These are phyloP conservation scores for Tolypocladium inflatum DNA, from an alignment of 2,329 filamentous ascomycete genomes.

Conservation along the genomic window DNA sequence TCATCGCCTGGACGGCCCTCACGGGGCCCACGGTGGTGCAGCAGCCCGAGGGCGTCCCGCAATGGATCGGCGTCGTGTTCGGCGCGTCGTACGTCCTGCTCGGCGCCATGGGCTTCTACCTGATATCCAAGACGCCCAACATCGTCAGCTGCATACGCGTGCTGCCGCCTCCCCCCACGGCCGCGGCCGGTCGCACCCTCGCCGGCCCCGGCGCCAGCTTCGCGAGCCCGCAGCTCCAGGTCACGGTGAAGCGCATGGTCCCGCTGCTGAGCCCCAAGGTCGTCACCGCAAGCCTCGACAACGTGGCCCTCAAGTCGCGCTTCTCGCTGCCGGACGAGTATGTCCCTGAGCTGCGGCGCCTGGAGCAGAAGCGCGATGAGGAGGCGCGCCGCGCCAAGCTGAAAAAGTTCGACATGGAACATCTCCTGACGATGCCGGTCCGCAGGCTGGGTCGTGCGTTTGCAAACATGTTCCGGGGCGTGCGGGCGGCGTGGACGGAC, in stretches of 20 bases:
- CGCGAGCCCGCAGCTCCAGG: slow-evolving; percentile 36
- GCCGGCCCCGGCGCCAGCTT: slow-evolving; percentile 6
- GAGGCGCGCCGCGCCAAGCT: slow-evolving; percentile 26
- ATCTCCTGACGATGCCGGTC: slow-evolving; percentile 49
- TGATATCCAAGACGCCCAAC: slow-evolving; percentile 46
- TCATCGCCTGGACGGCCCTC: slow-evolving; percentile 24
- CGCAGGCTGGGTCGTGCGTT: slow-evolving; percentile 36
- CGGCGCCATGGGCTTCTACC: slow-evolving; percentile 48
- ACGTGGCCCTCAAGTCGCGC: slow-evolving; percentile 24
- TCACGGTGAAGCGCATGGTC: slow-evolving; percentile 39
- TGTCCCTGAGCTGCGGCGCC: slow-evolving; percentile 23
- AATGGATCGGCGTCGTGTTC: slow-evolving; percentile 50
- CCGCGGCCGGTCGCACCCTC: slow-evolving; percentile 4
- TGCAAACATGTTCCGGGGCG: slow-evolving; percentile 30
- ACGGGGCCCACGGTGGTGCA: slow-evolving; percentile 21
- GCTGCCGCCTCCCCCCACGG: slow-evolving; percentile 32
- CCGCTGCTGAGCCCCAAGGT: slow-evolving; percentile 37
- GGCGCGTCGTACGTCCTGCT: slow-evolving; percentile 49
- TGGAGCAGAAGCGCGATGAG: slow-evolving; percentile 22
- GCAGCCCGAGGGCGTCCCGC: slow-evolving; percentile 38
- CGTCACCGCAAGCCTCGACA: slow-evolving; percentile 23
- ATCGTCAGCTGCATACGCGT: slow-evolving; percentile 51
- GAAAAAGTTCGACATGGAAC: slow-evolving; percentile 42
- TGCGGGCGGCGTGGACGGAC: slow-evolving; percentile 42
- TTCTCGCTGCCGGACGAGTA: slow-evolving; percentile 28